These are phyloP conservation scores for Aquilaria yunnanensis DNA, from an alignment of 345 rosid genomes.

Conservation along the genomic window DNA sequence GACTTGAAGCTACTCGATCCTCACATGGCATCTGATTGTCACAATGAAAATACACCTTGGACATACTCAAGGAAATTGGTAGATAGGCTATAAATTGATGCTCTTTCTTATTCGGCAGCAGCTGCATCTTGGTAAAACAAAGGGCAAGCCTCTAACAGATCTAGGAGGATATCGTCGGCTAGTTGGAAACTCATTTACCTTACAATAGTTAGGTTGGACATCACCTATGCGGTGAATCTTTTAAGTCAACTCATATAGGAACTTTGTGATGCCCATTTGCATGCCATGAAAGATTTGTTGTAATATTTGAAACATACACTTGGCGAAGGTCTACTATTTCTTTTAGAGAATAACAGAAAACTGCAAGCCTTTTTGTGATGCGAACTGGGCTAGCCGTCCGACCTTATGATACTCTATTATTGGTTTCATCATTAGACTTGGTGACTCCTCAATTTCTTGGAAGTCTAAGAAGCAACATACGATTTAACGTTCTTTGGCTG, in stretches of 20 bases:
- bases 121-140: neutral
- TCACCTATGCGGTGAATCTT: neutral
- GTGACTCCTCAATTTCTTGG: constrained; percentile 1
- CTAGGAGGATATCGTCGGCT: neutral
- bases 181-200: constrained; percentile 4
- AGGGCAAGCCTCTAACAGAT: neutral
- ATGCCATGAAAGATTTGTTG: neutral
- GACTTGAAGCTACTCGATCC: too few relatives aligned
- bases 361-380: neutral
- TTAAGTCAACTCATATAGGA: constrained; percentile 5
- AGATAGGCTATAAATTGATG: neutral
- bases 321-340: neutral
- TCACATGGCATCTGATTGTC: too few relatives aligned
- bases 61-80: neutral
- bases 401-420: neutral
- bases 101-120: neutral
- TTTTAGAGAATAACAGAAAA: neutral
- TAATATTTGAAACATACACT: neutral
- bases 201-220: neutral
- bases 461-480: constrained; percentile 2
- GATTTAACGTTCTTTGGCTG: too few relatives aligned
- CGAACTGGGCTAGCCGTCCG: neutral
- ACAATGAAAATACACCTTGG: constrained; percentile 10
- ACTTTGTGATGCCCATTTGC: neutral
- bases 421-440: neutral